phyloP scores from a whole-genome alignment of 331 rosid genomes.

The Erythrophleum ivorense region DNA sequence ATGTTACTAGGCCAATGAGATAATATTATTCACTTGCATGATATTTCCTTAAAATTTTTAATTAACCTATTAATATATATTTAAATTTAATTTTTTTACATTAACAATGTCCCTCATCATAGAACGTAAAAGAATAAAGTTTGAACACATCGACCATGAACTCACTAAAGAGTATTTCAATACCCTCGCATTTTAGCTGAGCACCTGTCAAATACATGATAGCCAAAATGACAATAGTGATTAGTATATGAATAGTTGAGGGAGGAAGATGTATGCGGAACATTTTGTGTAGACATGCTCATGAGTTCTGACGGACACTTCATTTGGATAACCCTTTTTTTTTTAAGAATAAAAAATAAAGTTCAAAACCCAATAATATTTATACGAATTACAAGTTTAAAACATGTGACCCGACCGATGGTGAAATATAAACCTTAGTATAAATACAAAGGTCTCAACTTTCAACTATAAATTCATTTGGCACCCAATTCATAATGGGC shows the following conservation, averaged over 20 bases:
- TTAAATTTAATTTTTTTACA: no score
- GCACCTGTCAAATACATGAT: not conserved
- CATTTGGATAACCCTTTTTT: not conserved
- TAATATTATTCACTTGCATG: not conserved
- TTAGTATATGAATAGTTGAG: not conserved
- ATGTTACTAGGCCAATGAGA: not conserved
- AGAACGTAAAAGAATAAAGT: no score
- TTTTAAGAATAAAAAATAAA: not conserved
- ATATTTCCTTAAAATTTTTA: not conserved
- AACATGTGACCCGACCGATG: not conserved
- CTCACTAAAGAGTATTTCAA: not conserved
- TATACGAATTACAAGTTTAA: no score
- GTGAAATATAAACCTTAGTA: not conserved
- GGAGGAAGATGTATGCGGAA: not conserved
- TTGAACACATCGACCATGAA: no score
- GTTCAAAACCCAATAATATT: not conserved
- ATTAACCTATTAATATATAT: no score
- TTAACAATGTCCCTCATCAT: no score
- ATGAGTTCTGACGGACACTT: not conserved
- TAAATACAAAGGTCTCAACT: not conserved
- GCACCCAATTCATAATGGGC: not conserved
- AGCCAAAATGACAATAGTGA: not conserved
- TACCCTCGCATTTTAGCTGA: not conserved
- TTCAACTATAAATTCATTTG: not conserved
- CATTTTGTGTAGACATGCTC: not conserved